These are phyloP conservation scores for Carex myosuroides DNA, from an alignment of 176 grass and related monocot species.

Conservation along the genomic window DNA sequence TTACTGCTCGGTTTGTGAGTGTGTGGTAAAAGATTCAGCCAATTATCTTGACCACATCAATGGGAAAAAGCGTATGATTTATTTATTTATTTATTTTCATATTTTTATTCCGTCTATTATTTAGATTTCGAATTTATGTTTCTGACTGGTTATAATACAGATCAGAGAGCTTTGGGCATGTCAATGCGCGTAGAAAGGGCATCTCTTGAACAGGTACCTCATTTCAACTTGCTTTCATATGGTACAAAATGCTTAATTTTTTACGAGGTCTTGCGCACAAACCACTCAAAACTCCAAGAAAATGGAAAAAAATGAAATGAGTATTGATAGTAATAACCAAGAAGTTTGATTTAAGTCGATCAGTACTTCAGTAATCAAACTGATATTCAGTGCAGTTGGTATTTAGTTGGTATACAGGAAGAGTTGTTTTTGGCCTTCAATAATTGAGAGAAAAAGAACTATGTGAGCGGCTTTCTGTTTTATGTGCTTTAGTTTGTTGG, in stretches of 20 bases:
- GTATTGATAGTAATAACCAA: background rate
- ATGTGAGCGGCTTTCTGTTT: background rate
- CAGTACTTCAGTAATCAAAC: background rate
- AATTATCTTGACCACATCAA: slow-evolving; percentile 99
- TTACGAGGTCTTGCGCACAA: background rate
- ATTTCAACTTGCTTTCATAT: slow-evolving; percentile 10
- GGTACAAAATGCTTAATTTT: background rate
- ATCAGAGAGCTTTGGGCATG: slow-evolving; percentile 98
- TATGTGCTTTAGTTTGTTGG: background rate
- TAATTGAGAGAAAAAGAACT: background rate
- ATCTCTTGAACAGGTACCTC: slow-evolving; percentile 78
- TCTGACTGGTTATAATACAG: slow-evolving; percentile 38
- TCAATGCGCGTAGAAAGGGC: slow-evolving; percentile 98
- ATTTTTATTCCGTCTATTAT: background rate
- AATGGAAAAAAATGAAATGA: background rate
- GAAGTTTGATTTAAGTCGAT: background rate
- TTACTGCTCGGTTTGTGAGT: slow-evolving; percentile 95
- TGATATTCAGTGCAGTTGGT: background rate
- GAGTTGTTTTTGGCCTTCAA: too few relatives aligned
- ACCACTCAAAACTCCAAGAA: background rate
- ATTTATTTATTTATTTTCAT: slow-evolving; percentile 2
- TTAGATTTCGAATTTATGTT: slow-evolving; percentile 1
- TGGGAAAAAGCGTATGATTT: slow-evolving; percentile 90
- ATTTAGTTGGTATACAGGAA: too few relatives aligned
- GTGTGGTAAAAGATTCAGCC: slow-evolving; percentile 97